phyloP scores from a whole-genome alignment of 352 stramenopile species.

The Elongisporangium prolatum region DNA sequence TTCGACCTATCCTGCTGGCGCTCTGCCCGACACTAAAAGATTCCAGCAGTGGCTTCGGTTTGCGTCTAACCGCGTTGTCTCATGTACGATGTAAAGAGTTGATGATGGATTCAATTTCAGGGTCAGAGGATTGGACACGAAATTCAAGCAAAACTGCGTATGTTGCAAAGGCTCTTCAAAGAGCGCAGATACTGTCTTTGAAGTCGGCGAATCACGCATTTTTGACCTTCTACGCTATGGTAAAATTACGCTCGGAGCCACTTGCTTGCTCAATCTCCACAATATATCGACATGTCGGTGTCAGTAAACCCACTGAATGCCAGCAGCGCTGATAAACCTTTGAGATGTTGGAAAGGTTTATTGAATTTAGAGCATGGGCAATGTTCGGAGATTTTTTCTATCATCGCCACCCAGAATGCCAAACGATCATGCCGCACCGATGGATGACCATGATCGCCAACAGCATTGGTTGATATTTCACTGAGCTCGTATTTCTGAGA shows the following conservation, averaged over 20 bases:
- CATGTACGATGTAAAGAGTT: background rate
- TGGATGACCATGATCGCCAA: conserved; percentile 91
- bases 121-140: too few relatives aligned
- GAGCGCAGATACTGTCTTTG: conserved; percentile 92
- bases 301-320: conserved; percentile 57
- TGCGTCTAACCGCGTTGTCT: conserved; percentile 1
- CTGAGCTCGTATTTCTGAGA: conserved; percentile 29
- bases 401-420: conserved; percentile 90
- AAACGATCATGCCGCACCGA: conserved; percentile 58
- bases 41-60: conserved; percentile 16
- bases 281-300: conserved; percentile 85
- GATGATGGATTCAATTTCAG: background rate
- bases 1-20: conserved; percentile 90
- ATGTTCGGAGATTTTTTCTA: conserved; percentile 71
- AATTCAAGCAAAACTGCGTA: background rate
- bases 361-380: background rate
- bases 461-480: conserved; percentile 68
- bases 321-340: background rate
- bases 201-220: conserved; percentile 94
- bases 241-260: conserved; percentile 82
- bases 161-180: conserved; percentile 14
- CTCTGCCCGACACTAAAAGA: conserved; percentile 50
- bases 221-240: conserved; percentile 94
- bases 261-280: conserved; percentile 56
- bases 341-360: background rate